Percentiles rank a stretch among this genome's conserved stretches.
phyloP scores from a whole-genome alignment of 768 basidiomycete genomes.

The Rhizopogon sp. region DNA sequence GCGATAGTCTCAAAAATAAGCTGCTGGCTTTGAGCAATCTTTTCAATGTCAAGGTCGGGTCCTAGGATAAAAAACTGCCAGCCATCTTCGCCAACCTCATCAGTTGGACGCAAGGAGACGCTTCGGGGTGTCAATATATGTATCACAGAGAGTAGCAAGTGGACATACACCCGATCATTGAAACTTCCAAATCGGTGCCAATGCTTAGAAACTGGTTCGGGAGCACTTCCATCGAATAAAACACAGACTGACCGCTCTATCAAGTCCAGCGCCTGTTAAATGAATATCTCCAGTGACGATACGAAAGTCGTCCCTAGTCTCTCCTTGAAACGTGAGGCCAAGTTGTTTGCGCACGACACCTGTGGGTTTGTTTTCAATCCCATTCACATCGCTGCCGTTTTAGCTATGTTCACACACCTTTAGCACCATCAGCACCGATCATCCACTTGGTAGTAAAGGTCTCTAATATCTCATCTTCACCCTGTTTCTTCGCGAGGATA shows the following conservation, averaged over 20 bases:
- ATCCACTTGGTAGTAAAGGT: not conserved
- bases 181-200: conserved; percentile 46
- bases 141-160: not conserved
- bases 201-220: conserved; percentile 18
- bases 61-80: conserved; percentile 26
- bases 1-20: conserved; percentile 11
- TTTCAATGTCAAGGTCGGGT: conserved; percentile 15
- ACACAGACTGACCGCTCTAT: conserved; percentile 26
- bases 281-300: conserved; percentile 30
- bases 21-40: conserved; percentile 13
- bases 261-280: conserved; percentile 30
- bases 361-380: not conserved
- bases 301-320: conserved; percentile 22
- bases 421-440: conserved; percentile 7
- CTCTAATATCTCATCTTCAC: conserved; percentile 4
- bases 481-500: not conserved
- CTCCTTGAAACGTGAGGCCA: conserved; percentile 16
- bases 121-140: conserved; percentile 10
- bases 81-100: conserved; percentile 18
- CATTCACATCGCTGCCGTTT: not conserved
- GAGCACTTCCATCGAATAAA: not conserved
- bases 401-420: conserved; percentile 3
- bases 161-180: not conserved
- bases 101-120: conserved; percentile 31
- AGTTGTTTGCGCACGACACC: conserved; percentile 4